Evolutionary conservation across 129 eudicot species (phyloP).

Genomic region (Dittrichia graveolens): DNA sequence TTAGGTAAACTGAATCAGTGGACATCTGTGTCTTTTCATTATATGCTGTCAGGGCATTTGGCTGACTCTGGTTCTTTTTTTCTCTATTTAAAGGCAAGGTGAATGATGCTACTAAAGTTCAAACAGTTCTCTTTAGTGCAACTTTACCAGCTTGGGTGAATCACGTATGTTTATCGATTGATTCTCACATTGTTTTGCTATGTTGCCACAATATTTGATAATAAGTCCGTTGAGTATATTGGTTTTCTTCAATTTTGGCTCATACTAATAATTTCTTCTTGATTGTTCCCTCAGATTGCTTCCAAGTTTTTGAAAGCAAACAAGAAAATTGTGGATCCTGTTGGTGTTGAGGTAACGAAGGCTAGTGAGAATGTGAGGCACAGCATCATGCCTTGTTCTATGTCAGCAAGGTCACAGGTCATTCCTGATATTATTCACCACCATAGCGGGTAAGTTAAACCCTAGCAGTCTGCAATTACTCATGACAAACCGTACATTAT

Average conservation of each 20-base stretch:
- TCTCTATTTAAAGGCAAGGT: conserved; percentile 66
- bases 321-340: conserved; percentile 80
- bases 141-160: conserved; percentile 94
- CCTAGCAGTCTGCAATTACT: background rate
- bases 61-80: background rate
- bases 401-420: conserved; percentile 75
- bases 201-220: background rate
- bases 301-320: conserved; percentile 67
- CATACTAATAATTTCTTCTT: background rate
- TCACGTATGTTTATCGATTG: conserved; percentile 46
- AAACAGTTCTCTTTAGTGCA: conserved; percentile 98
- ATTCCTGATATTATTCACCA: conserved; percentile 96
- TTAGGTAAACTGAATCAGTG: conserved; percentile 47
- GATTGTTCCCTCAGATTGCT: conserved; percentile 49
- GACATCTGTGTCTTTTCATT: background rate
- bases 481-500: background rate
- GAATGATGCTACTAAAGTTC: conserved; percentile 83
- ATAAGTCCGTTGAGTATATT: background rate
- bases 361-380: conserved; percentile 79
- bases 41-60: background rate
- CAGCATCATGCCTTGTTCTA: conserved; percentile 81
- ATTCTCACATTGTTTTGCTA: background rate
- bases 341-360: conserved; percentile 75
- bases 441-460: conserved; percentile 77
- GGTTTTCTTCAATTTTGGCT: background rate